Base-by-base conservation (phyloP, 106 monocot species). In the Allium fistulosum region DNA sequence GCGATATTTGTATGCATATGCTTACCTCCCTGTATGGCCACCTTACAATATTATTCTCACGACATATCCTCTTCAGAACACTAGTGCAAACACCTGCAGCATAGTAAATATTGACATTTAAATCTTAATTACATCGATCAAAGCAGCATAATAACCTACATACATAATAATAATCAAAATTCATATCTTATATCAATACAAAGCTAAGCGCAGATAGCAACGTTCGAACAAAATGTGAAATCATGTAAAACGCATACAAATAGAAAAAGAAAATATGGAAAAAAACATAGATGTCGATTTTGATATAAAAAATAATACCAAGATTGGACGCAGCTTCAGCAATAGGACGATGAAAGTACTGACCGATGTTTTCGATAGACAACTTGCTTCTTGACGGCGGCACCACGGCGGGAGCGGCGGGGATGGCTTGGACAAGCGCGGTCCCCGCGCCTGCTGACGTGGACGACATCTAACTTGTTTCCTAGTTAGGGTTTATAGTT, bases 41-140 rank as follows among this genome's bases (percentile, higher is more conserved):
- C 78, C 86, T 86, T 60, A 79, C 28, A 58, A 90, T 71, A 46
- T 89, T 86, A 72, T 94, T 81, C 57, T 84, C 82, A 55, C 93
- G 89, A 16, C 93, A 94, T 49, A 86, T 86, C 66, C 86, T 89
- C 86, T 94, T 94, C 84, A 94, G 87, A 10, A 86, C 93, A 64
- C 89, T 86, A 9, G 86, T 90, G 58, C 86, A 89, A 48, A 90
- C 89, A 67, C 93, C 93, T 94, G 66, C 59, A 77, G 48, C 63
- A 62, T 55, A 53, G 22, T 22, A 22, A 22, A 22, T 22, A 22
- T 22, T 22, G 22, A 22, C 22, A 22, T 22, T 22, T 22, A 22
- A 22, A 22, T 22, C 22, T 22, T 22, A 22, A 22, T 22, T 22
- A 22, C 22, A 22, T 22, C 22, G 22, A 22, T 22, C 22, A 74